Evolutionary conservation across 495 filamentous ascomycete genomes (phyloP), one percentile per base, ranked within the genome.

Genomic region (Hyphodiscus hymeniophilus): DNA sequence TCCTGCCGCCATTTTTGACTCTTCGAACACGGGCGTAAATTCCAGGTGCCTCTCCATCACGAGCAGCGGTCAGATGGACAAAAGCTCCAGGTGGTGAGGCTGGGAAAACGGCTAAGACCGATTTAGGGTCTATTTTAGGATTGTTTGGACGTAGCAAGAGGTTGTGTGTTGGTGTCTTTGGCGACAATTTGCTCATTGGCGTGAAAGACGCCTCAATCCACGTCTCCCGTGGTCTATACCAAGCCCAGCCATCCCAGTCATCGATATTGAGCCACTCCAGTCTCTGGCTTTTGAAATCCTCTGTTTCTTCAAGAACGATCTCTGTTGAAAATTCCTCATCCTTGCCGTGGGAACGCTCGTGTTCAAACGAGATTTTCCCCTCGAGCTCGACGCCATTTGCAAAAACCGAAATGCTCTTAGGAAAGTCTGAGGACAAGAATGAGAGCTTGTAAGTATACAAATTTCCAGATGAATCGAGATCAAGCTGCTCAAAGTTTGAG

Each of bases 161-260:
- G 34, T 39, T 40, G 18, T 48, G 45, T 18, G 45, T 48, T 18
- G 32, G 45, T 17, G 15, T 38, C 11, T 24, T 17, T n/a, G 45
- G 22, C 17, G 32, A 40, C 7, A 48, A 34, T 30, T 48, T 38
- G 34, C 15, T 40, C 35, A 48, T n/a, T 23, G 33, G 32, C 17
- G 22, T 40, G 22, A 39, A 40, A 30, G 7, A 40, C 6, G 45
- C 13, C 35, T 48, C 45, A 48, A 48, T 40, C 45, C 45, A 48
- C 18, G 45, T 48, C 7, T 48, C 32, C 16, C 45, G 21, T 48
- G 45, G 20, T 31, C 45, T 21, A 31, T 39, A 39, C 45, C 45
- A 48, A 26, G 34, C 33, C 45, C 45, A 48, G 10, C 45, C 45
- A 15, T 48, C 45, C 45, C 45, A 48, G 33, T 40, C 33, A 11